Evolutionary conservation across 495 filamentous ascomycete genomes (phyloP).

Genomic region (Geopyxis carbonaria): DNA sequence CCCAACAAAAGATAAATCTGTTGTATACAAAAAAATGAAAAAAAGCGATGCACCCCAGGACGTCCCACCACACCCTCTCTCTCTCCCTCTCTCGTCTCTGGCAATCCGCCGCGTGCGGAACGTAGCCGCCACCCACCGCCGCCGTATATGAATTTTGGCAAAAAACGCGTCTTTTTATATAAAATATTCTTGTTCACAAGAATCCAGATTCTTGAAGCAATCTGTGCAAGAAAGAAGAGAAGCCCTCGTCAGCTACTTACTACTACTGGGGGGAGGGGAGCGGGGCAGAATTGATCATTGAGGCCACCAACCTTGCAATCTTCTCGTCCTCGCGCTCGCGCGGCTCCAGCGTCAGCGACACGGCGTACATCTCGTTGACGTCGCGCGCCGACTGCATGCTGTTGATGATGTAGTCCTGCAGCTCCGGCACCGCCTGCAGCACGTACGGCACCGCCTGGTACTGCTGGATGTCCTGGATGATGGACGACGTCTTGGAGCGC

Average conservation of each 20-base stretch:
- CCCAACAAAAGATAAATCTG: too few relatives aligned
- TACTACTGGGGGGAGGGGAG: neutral
- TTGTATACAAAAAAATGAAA: too few relatives aligned
- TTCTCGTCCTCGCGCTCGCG: slow-evolving; percentile 92
- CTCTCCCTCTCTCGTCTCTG: too few relatives aligned
- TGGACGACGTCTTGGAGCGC: slow-evolving; percentile 90
- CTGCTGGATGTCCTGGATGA: slow-evolving; percentile 94
- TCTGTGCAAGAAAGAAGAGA: slow-evolving; percentile 3
- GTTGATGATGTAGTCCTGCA: slow-evolving; percentile 91
- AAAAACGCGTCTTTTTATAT: too few relatives aligned
- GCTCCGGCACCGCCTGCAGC: slow-evolving; percentile 68
- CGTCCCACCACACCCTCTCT: too few relatives aligned
- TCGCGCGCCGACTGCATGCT: slow-evolving; percentile 89
- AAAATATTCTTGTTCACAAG: too few relatives aligned
- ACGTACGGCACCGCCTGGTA: slow-evolving; percentile 94
- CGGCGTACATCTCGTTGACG: slow-evolving; percentile 98
- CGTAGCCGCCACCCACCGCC: too few relatives aligned
- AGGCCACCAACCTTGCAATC: slow-evolving; percentile 48
- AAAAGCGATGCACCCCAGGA: too few relatives aligned
- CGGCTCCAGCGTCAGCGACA: slow-evolving; percentile 79
- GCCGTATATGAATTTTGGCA: too few relatives aligned
- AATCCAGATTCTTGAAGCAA: slow-evolving; percentile 7
- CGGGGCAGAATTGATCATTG: neutral
- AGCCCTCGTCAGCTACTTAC: neutral
- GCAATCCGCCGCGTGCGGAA: too few relatives aligned